Base-by-base conservation (phyloP, 2,329 filamentous ascomycete genomes). In the Cordyceps tenuipes region DNA sequence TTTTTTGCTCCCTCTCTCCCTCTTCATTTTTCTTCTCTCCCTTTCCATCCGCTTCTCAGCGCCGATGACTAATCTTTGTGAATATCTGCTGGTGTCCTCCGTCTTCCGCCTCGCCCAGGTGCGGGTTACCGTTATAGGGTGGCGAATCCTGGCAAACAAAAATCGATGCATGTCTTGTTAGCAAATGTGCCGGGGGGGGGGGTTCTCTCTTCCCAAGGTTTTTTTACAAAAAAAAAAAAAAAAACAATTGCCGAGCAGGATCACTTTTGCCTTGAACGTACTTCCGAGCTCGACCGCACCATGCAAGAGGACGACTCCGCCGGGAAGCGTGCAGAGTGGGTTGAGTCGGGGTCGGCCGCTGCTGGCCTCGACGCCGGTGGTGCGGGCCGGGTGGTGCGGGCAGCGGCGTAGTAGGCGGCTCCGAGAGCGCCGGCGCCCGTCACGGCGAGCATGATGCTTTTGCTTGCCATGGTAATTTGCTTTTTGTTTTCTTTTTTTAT, bases 381-480 rank as follows among this genome's bases (percentile, higher is more conserved):
- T 3, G 15, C 15, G 4, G 39, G 39, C 15, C 7, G 43, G 10
- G 43, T 17, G 17, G 43, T 29, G 10, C 19, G 21, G 19, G 29
- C 39, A 12, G 31, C 5, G 12, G 57, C 19, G 57, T 60, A 54
- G 8, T 46, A n/a, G 3, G 49, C 23, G n/a, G 44, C 57, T 1
- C 50, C 50, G 23, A 60, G 31, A 13, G 50, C 57, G n/a, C 57
- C 57, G 9, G 50, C 57, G 49, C 49, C 57, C 17, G 50, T 21
- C 6, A 54, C 43, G 1, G 49, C 50, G 3, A 60, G 43, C 50
- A 60, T 48, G 3, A 51, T 59, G 2, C 43, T 54, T 2, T 60
- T 21, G 19, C 21, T 17, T 46, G 57, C 41, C 57, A 60, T 54
- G 2, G n/a, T n/a, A n/a, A n/a, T 23, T 23, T 23, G 4, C 2